Base-by-base conservation (phyloP, 2,329 filamentous ascomycete species). In the Kalaharituber pfeilii region DNA sequence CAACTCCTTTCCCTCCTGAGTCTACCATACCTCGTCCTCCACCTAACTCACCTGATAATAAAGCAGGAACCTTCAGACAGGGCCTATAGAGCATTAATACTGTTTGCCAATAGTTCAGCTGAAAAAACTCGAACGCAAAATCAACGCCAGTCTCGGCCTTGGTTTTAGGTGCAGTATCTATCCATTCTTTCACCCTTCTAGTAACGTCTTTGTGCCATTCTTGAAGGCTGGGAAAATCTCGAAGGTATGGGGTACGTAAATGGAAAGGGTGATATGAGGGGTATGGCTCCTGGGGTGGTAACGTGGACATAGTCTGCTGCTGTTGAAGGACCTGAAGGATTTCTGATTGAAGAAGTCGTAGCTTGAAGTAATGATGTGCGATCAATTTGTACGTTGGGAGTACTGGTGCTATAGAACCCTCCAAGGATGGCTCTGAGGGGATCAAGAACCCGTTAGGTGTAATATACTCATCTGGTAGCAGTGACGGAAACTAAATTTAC, bases 101-200 rank as follows among this genome's bases (percentile, higher is more conserved):
- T 2, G 87, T 86, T 67, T 95, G 89, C 88, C 89, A 96, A 69
- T 96, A 96, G 67, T 96, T 96, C 57, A 96, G 75, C 63, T 95
- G 86, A 3, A 95, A 70, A 63, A 96, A 94, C 54, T 94, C 83
- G 1, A 85, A 80, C 0, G 84, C 87, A 66, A 96, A 96, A 3
- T 80, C 80, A 2, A 96, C 91, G 1, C 88, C 88, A 0, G 86
- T 94, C 55, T 91, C 80, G 22, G 77, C 70, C 58, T 82, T 81
- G 1, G 49, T 56, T 0, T 77, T 81, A 0, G 89, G 91, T 1
- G 87, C 83, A 4, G 80, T 80, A 26, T 81, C 79, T 67, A 89
- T 91, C 91, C 89, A 96, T 61, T 89, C 80, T 60, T 80, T 81
- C 42, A 96, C 69, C 33, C 89, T 77, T 57, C 78, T 75, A 66